Conservation (phyloP, 2,329 filamentous ascomycete genomes). For the Paradendryphiella salina region DNA sequence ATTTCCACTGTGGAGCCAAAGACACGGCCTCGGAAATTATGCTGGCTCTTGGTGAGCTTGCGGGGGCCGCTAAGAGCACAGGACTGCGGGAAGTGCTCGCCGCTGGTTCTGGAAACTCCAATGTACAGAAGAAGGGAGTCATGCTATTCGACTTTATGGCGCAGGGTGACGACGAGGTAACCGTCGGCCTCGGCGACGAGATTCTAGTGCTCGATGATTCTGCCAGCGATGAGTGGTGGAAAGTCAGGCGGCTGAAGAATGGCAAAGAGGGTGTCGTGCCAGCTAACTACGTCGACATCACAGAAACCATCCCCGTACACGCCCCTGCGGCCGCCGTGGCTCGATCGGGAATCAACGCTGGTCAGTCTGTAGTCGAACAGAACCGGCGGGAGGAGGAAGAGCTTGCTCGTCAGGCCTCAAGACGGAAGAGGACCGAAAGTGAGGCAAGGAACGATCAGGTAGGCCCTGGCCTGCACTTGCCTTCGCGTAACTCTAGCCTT, state of each 20-base stretch:
- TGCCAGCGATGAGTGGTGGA: slow-evolving; percentile 98
- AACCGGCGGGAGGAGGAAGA: slow-evolving; percentile 78
- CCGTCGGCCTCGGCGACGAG: slow-evolving; percentile 85
- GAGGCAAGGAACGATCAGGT: slow-evolving; percentile 67
- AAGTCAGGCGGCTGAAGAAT: slow-evolving; percentile 85
- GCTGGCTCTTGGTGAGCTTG: slow-evolving; percentile 80
- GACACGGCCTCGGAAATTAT: slow-evolving; percentile 96
- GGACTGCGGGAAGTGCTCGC: slow-evolving; percentile 82
- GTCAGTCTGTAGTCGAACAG: slow-evolving; percentile 73
- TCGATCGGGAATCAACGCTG: slow-evolving; percentile 61
- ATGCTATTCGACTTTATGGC: slow-evolving; percentile 96
- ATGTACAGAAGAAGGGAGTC: slow-evolving; percentile 75
- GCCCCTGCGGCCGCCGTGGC: slow-evolving; percentile 53
- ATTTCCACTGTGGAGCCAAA: slow-evolving; percentile 96
- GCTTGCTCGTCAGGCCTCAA: slow-evolving; percentile 77
- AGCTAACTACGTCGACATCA: slow-evolving; percentile 92
- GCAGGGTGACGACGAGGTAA: slow-evolving; percentile 94
- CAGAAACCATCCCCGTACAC: slow-evolving; percentile 63
- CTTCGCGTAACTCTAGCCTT: slow-evolving; percentile 78
- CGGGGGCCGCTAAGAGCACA: slow-evolving; percentile 82
- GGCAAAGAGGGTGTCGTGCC: slow-evolving; percentile 95
- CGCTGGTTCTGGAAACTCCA: slow-evolving; percentile 67
- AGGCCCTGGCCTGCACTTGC: slow-evolving; percentile 75
- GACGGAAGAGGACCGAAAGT: slow-evolving; percentile 59
- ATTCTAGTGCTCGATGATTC: slow-evolving; percentile 86